Percentiles rank a stretch among this genome's conserved stretches.
Evolutionary conservation across 106 monocot species (phyloP).

Genomic region (Iris macrosiphon): DNA sequence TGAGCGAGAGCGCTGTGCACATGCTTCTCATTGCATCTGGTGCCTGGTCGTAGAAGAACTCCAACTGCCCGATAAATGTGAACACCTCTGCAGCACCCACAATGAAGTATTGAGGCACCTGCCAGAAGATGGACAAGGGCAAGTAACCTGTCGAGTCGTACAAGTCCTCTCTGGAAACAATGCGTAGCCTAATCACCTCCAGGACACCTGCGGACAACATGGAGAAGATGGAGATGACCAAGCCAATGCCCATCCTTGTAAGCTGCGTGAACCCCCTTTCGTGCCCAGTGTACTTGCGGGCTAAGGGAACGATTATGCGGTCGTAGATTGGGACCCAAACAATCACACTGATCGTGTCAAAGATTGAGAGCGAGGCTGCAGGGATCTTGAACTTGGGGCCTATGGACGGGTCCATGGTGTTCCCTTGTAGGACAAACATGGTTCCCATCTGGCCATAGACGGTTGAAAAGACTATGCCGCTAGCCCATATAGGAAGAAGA

Average conservation of each 20-base stretch:
- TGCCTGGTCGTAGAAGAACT: constrained; percentile 30
- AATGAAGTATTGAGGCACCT: constrained; percentile 25
- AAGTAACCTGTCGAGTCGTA: constrained; percentile 11
- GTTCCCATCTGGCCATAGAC: constrained; percentile 35
- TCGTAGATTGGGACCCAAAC: constrained; percentile 19
- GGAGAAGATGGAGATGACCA: constrained; percentile 24
- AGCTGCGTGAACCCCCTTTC: constrained; percentile 28
- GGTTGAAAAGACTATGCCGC: constrained; percentile 18
- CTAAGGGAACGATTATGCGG: constrained; percentile 14
- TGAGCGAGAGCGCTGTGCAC: constrained; percentile 23
- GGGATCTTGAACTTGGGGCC: constrained; percentile 20
- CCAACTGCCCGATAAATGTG: constrained; percentile 17
- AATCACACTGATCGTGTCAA: constrained; percentile 29
- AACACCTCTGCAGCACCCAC: constrained; percentile 21
- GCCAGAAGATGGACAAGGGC: constrained; percentile 34
- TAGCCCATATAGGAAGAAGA: constrained; percentile 24
- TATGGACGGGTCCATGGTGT: constrained; percentile 20
- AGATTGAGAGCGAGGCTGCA: constrained; percentile 22
- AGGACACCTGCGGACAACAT: constrained; percentile 27
- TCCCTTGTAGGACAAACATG: constrained; percentile 33
- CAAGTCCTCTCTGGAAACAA: constrained; percentile 11
- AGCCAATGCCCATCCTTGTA: constrained; percentile 29
- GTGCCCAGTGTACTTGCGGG: constrained; percentile 16
- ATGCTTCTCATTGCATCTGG: constrained; percentile 31
- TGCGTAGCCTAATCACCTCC: constrained; percentile 19